Evolutionary conservation across 148 eudicot species (phyloP), one percentile per base, ranked within the genome.

Genomic region (Fagopyrum esculentum): DNA sequence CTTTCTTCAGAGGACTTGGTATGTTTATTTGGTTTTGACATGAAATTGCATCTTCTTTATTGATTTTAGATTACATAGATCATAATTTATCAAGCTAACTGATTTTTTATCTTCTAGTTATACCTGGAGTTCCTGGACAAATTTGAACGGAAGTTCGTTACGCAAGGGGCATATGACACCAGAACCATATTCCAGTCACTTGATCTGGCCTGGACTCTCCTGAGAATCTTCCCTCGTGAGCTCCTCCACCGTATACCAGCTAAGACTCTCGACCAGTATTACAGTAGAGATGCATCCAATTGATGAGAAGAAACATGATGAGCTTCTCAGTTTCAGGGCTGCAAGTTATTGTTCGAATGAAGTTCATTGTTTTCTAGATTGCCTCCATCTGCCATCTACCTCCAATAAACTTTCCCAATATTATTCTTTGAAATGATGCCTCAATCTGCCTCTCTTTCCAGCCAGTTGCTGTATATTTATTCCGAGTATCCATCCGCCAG

Each of bases 181-280:
- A 90, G 97, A 19, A 83, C 93, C 83, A 85, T 95, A 78, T 95
- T 95, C 87, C 99, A 95, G 82, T 95, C 99, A 8, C 98, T 95
- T 51, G 99, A 95, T 82, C 76, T 95, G 73, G 99, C 99, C 71
- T 95, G 97, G 99, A 92, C 99, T 0, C 87, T 95, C 71, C 96
- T 95, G 11, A 82, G 99, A 61, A 95, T 95, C 77, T 95, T 95
- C 81, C 99, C 99, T 0, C 90, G 99, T 64, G 99, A 95, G 84
- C 96, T 95, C 72, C 98, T 95, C 74, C 99, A 95, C 75, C 97
- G 99, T 84, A 95, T 95, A 57, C 99, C 99, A 35, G 99, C 99
- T n/a, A 95, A 95, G 86, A 95, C 98, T 63, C 97, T 95, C 3
- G 97, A 95, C 79, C 86, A 80, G 56, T 95, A 76, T 76, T 95